A percentile compares a stretch with the other conserved stretches of the same genome.
phyloP scores from a whole-genome alignment of 352 stramenopile genomes.

The Phytopythium aichiense region DNA sequence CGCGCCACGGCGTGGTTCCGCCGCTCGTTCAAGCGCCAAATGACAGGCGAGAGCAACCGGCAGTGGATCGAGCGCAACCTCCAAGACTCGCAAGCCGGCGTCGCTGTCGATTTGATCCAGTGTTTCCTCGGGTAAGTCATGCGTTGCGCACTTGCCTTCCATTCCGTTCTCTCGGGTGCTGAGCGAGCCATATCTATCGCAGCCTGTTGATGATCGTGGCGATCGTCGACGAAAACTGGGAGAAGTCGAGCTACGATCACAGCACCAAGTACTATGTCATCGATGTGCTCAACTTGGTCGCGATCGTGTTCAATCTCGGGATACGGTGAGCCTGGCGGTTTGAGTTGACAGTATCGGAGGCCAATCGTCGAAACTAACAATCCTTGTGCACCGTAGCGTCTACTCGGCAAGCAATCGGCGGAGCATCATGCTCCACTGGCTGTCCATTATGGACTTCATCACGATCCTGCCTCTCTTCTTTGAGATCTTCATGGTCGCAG shows the following conservation, averaged over 20 bases:
- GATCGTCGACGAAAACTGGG: constrained; percentile 68
- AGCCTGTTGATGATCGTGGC: constrained; percentile 54
- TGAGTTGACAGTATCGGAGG: not conserved
- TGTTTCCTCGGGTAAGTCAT: constrained; percentile 36
- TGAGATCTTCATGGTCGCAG: constrained; percentile 18
- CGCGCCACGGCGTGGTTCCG: constrained; percentile 17
- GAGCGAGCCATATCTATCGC: not conserved
- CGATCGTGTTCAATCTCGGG: constrained; percentile 37
- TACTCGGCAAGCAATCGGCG: constrained; percentile 63
- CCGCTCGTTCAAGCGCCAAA: constrained; percentile 48
- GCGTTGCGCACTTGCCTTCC: too few species aligned
- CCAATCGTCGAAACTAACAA: not conserved
- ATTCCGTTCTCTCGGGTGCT: not conserved
- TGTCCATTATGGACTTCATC: constrained; percentile 54
- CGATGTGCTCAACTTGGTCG: constrained; percentile 45
- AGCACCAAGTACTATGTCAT: constrained; percentile 29
- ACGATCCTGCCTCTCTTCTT: constrained; percentile 43
- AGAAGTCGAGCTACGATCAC: constrained; percentile 25
- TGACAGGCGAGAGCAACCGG: constrained; percentile 57
- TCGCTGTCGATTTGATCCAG: constrained; percentile 52
- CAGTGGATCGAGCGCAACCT: constrained; percentile 75
- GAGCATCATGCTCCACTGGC: constrained; percentile 51
- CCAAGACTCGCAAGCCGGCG: constrained; percentile 55
- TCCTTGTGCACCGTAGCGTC: constrained; percentile 22
- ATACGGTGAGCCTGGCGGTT: constrained; percentile 24